Base-by-base conservation (phyloP, 2,329 filamentous ascomycete species). In the Penicillium hordei region DNA sequence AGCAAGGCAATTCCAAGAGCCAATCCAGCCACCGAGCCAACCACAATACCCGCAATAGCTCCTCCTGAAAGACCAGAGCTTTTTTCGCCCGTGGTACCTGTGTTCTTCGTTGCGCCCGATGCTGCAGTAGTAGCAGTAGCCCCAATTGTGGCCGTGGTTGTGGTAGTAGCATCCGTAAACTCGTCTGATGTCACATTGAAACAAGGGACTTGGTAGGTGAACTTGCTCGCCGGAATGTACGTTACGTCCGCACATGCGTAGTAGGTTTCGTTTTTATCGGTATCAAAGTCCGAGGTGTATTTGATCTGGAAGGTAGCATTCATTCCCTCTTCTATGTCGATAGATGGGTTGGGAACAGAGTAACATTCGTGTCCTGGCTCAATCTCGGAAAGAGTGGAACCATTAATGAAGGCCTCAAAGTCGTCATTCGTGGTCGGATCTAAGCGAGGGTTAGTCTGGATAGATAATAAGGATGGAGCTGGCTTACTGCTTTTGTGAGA, bases 401-500 rank as follows among this genome's bases (percentile, higher is more conserved):
- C 60, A 25, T 48, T 71, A 61, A 64, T 74, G 59, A 72, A 67
- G 57, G 67, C 67, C 31, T 69, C 61, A 53, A 81, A 81, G 49
- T 79, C 76, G 34, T 65, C 58, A 52, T 77, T 76, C 21, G 60
- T 67, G 2, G 62, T 73, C 2, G 78, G 78, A 52, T 78, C 77
- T 78, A 48, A 9, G 3, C 17, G n/a, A 45, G 45, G 31, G 21
- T 21, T 23, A 21, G 19, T 25, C 5, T 19, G 5, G 9, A 27
- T 15, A 27, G 2, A 23, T n/a, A 2, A 1, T 4, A 15, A 6
- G 1, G 5, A 15, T 10, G 2, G 5, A 5, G 12, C 4, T n/a
- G n/a, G 70, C 74, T 58, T 71, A 84, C 84, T 74, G 52, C 80
- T 74, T 5, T 71, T 70, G 60, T 83, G 81, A 0, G 84, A 82